phyloP scores from a whole-genome alignment of 768 basidiomycete genomes.

The Tremella mesenterica region DNA sequence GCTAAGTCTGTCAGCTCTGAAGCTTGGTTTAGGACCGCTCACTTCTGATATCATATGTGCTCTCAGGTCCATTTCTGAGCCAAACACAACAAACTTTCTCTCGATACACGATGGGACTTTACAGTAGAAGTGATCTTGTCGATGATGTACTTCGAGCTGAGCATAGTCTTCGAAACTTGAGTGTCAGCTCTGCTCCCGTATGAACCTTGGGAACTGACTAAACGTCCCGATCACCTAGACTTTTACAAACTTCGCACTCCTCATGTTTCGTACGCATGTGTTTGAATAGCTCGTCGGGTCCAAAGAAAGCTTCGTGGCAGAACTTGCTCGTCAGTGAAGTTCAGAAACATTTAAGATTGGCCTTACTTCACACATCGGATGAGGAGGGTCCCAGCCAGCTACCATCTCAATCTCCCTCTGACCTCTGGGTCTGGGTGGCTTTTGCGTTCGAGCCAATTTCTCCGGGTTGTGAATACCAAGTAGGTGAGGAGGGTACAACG shows the following conservation, averaged over 20 bases:
- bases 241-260: conserved; percentile 91
- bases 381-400: conserved; percentile 40
- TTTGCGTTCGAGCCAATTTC: conserved; percentile 44
- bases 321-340: conserved; percentile 49
- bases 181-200: background rate
- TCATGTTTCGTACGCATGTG: conserved; percentile 93
- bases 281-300: conserved; percentile 82
- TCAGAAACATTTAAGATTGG: background rate
- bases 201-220: conserved; percentile 56
- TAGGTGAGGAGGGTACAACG: conserved; percentile 61
- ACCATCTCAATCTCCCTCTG: conserved; percentile 40
- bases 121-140: conserved; percentile 65
- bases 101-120: conserved; percentile 62
- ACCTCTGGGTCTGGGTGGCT: conserved; percentile 30
- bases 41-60: conserved; percentile 76
- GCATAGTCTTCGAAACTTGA: conserved; percentile 1
- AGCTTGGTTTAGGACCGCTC: conserved; percentile 4
- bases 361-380: conserved; percentile 45
- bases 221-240: conserved; percentile 66
- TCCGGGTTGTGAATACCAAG: conserved; percentile 71
- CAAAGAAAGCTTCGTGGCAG: conserved; percentile 84
- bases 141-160: background rate
- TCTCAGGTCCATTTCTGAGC: conserved; percentile 73
- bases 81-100: conserved; percentile 92
- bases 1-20: conserved; percentile 21